Evolutionary conservation across 495 filamentous ascomycete species (phyloP), one percentile per base, ranked within the genome.

Genomic region (Recurvomyces mirabilis): DNA sequence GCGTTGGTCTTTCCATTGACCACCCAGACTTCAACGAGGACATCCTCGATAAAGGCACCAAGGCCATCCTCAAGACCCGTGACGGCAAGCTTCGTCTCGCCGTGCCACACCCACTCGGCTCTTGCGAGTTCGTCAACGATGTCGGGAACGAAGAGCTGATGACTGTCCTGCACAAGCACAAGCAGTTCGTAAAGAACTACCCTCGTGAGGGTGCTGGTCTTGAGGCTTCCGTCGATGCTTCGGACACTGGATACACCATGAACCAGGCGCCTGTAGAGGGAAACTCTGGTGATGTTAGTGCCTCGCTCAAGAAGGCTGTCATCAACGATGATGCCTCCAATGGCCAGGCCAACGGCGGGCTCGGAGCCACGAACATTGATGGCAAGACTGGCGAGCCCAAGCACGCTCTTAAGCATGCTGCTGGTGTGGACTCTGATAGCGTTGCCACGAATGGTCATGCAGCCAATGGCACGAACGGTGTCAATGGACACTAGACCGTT

Each of bases 1-100:
- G 72, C 22, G 74, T 72, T 0, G 77, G 77, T 4, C 62, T 81
- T 2, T 71, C 73, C 6, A 78, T 81, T 58, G 76, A 79, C 36
- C 75, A 81, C 51, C 60, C 63, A 2, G 66, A 75, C 34, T 81
- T 79, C 52, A 65, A 74, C 51, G 72, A 76, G 39, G 60, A 62
- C 0, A 61, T 78, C 1, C 62, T 80, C n/a, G 69, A 71, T 1
- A 73, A 73, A 48, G 76, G 60, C 0, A 80, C 76, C 7, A 61
- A 65, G 21, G 75, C 76, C 10, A 80, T 79, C 45, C 60, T 81
- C 13, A 78, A 74, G 60, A 80, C 77, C 0, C 63, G 77, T 0
- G 77, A 79, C 47, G 76, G 76, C 5, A 62, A 69, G 18, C 65
- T 80, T 15, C 64, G 77, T 14, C 68, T 71, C 15, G 73, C 75